Evolutionary conservation across 768 basidiomycete genomes (phyloP), one percentile per base, ranked within the genome.

Genomic region (Agrocybe praecox): DNA sequence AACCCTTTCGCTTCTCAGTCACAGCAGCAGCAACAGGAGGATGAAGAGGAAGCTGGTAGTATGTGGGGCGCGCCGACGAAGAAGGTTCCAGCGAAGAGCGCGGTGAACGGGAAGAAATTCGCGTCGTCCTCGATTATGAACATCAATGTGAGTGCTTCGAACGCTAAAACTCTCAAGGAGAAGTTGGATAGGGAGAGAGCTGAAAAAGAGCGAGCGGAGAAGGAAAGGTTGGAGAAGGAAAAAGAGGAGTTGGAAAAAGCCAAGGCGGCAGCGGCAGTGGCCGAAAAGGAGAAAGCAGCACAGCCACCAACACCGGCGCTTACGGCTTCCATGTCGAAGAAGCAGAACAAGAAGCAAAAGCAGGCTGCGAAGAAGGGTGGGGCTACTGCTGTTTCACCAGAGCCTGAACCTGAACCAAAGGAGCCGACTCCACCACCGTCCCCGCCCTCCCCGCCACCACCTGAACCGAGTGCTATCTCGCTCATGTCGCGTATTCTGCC

Each of bases 281-380:
- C 44, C 6, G 52, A 29, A 29, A 29, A 29, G 26, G 26, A 29
- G 26, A 29, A 29, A 29, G 26, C 42, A 44, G 23, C 42, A 18
- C 42, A 14, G 4, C 42, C 52, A 49, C 49, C 52, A 9, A 43
- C 55, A n/a, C 29, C 61, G 9, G 52, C 55, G 29, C 52, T 61
- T 11, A 29, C 26, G 26, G 49, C 56, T 1, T 23, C 61, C 17
- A 32, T 58, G 9, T 61, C 60, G 2, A 74, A 74, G 61, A 74
- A 69, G 60, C 53, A 56, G 47, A 62, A 52, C 40, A 74, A 75
- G 51, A 72, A 73, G 50, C 70, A 69, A 34, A 70, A 69, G 6
- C 71, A 66, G 47, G 62, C 57, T n/a, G 49, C 55, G 26, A 55
- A 58, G 49, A 68, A 67, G 52, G 67, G 55, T 15, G 56, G 48